These are phyloP conservation scores for Exophiala sp. DNA, from an alignment of 2,329 filamentous ascomycete species.

Conservation along the genomic window DNA sequence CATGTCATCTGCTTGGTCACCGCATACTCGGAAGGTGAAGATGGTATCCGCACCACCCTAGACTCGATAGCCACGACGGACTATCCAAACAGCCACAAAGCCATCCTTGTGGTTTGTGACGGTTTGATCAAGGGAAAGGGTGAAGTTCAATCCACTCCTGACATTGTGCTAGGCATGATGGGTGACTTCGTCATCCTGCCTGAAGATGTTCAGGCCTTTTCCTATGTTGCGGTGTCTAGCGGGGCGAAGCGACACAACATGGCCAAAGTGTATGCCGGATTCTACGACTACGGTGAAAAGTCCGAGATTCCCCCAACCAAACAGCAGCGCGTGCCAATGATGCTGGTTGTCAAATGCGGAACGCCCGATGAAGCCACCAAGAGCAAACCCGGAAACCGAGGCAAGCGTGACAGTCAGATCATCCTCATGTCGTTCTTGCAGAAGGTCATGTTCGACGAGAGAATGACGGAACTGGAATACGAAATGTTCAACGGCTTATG, in stretches of 20 bases:
- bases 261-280: constrained; percentile 96
- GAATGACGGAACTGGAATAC: constrained; percentile 98
- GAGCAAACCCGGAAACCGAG: constrained; percentile 90
- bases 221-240: constrained; percentile 92
- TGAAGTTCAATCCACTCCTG: constrained; percentile 78
- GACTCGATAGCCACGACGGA: constrained; percentile 97
- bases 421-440: constrained; percentile 99
- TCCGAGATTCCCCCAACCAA: constrained; percentile 75
- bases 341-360: constrained; percentile 91
- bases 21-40: constrained; percentile 90
- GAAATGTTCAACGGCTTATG: constrained; percentile 99
- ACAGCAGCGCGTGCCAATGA: constrained; percentile 96
- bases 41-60: constrained; percentile 85
- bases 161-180: constrained; percentile 89
- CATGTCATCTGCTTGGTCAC: constrained; percentile 93
- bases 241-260: constrained; percentile 98
- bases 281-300: constrained; percentile 88
- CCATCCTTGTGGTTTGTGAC: constrained; percentile 92
- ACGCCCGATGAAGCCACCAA: constrained; percentile 77
- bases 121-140: constrained; percentile 96
- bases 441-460: constrained; percentile 99
- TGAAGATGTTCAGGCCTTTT: constrained; percentile 81
- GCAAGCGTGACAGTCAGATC: constrained; percentile 98
- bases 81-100: constrained; percentile 98
- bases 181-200: constrained; percentile 75